phyloP scores from a whole-genome alignment of 2,329 filamentous ascomycete species.

The Colletotrichum costaricense region DNA sequence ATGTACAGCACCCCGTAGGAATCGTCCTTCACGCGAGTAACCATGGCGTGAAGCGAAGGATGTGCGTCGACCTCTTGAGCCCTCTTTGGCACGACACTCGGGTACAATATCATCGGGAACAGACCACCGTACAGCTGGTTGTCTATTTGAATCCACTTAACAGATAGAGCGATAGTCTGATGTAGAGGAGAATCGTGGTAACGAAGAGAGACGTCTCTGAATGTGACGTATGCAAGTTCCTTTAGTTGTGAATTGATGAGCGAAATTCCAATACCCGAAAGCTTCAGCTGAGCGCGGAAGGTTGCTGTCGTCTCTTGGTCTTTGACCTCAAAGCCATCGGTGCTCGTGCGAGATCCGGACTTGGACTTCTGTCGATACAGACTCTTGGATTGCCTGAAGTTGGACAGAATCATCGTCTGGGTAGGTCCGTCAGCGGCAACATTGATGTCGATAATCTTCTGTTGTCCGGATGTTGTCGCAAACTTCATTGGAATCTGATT shows the following conservation, averaged over 20 bases:
- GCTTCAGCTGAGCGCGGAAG: conserved; percentile 87
- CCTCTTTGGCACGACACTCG: conserved; percentile 96
- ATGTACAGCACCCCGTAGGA: conserved; percentile 98
- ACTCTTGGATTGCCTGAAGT: conserved; percentile 93
- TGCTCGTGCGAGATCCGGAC: conserved; percentile 61
- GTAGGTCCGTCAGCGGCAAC: conserved; percentile 96
- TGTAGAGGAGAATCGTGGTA: conserved; percentile 95
- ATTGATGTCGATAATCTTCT: conserved; percentile 96
- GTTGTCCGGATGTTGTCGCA: conserved; percentile 71
- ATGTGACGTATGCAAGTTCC: conserved; percentile 92
- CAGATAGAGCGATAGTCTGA: conserved; percentile 88
- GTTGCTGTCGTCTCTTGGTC: conserved; percentile 88
- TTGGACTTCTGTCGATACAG: conserved; percentile 77
- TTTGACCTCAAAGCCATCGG: conserved; percentile 91
- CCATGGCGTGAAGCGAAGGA: conserved; percentile 90
- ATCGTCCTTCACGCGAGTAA: conserved; percentile 96
- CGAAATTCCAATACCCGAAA: conserved; percentile 92
- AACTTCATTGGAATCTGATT: conserved; percentile 96
- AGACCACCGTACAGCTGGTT: conserved; percentile 98
- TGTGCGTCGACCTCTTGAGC: conserved; percentile 96
- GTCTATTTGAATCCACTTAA: conserved; percentile 99
- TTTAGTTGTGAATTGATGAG: conserved; percentile 92
- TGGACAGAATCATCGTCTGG: conserved; percentile 92
- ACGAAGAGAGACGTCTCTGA: conserved; percentile 89
- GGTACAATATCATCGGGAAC: conserved; percentile 97